These are phyloP conservation scores for Cercospora beticola DNA, from an alignment of 2,329 filamentous ascomycete genomes.

Conservation along the genomic window DNA sequence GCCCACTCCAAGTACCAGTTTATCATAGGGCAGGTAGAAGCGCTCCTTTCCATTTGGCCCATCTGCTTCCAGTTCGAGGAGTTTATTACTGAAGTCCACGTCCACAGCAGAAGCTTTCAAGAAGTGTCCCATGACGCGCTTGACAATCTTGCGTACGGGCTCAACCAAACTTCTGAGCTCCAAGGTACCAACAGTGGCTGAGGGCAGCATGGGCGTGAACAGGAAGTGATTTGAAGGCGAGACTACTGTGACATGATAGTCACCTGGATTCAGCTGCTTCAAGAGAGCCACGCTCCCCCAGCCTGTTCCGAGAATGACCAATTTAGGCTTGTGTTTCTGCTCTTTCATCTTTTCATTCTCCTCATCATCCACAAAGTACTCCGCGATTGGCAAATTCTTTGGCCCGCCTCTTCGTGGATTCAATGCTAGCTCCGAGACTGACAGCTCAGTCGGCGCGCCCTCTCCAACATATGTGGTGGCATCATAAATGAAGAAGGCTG, in stretches of 20 bases:
- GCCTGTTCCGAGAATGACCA: slow-evolving; percentile 89
- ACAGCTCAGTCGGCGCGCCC: slow-evolving; percentile 66
- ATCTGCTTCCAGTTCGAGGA: slow-evolving; percentile 79
- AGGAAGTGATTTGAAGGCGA: slow-evolving; percentile 96
- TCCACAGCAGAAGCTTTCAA: slow-evolving; percentile 83
- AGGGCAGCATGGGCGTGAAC: slow-evolving; percentile 97
- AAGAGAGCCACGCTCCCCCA: slow-evolving; percentile 93
- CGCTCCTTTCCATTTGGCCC: slow-evolving; percentile 68
- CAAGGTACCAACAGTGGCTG: slow-evolving; percentile 91
- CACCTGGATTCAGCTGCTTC: slow-evolving; percentile 83
- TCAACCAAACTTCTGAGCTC: slow-evolving; percentile 90
- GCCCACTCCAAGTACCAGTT: slow-evolving; percentile 87
- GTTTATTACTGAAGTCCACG: slow-evolving; percentile 85
- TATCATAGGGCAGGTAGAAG: slow-evolving; percentile 97
- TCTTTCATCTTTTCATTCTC: slow-evolving; percentile 68
- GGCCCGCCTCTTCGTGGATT: slow-evolving; percentile 80
- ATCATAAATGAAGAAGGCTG: slow-evolving; percentile 92
- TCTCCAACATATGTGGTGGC: slow-evolving; percentile 82
- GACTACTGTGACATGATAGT: slow-evolving; percentile 94
- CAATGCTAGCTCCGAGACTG: slow-evolving; percentile 80
- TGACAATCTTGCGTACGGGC: slow-evolving; percentile 81
- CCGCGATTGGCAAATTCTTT: slow-evolving; percentile 90
- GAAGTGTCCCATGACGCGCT: slow-evolving; percentile 80
- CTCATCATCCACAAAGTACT: slow-evolving; percentile 84
- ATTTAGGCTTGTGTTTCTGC: slow-evolving; percentile 82